Conservation (phyloP, 2,329 filamentous ascomycete species). For the Diaporthe humulicola region DNA sequence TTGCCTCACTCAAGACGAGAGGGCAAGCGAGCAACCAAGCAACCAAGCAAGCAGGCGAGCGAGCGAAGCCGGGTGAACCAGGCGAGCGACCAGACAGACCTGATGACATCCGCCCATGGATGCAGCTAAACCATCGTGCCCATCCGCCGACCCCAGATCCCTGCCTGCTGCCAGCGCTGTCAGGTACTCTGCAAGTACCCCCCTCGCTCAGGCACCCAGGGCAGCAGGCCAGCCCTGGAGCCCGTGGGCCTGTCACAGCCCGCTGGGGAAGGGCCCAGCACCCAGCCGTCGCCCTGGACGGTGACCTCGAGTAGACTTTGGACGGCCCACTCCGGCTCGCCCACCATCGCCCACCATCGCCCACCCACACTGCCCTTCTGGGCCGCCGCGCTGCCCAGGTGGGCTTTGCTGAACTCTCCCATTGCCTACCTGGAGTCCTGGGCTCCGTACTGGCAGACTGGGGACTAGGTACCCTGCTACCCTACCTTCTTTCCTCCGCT, state of each 20-base stretch:
- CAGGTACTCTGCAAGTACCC: constrained; percentile 34
- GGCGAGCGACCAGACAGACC: constrained; percentile 16
- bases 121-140: constrained; percentile 34
- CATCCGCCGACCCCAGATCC: constrained; percentile 35
- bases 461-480: constrained; percentile 8
- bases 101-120: constrained; percentile 31
- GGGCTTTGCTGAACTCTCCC: constrained; percentile 25
- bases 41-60: background rate
- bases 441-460: too few relatives aligned
- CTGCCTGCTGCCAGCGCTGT: constrained; percentile 1
- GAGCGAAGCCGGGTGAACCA: background rate
- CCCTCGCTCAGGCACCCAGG: constrained; percentile 23
- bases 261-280: background rate
- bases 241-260: constrained; percentile 26
- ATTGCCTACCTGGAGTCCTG: constrained; percentile 8
- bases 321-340: constrained; percentile 16
- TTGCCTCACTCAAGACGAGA: background rate
- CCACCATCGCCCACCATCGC: background rate
- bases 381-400: constrained; percentile 28
- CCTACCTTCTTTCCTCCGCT: constrained; percentile 32
- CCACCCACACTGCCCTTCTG: constrained; percentile 27
- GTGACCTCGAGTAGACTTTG: constrained; percentile 5
- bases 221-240: background rate
- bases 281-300: background rate
- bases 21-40: too few relatives aligned